phyloP scores from a whole-genome alignment of 1,284 basidiomycete genomes.

The Phenoliferia sp. region DNA sequence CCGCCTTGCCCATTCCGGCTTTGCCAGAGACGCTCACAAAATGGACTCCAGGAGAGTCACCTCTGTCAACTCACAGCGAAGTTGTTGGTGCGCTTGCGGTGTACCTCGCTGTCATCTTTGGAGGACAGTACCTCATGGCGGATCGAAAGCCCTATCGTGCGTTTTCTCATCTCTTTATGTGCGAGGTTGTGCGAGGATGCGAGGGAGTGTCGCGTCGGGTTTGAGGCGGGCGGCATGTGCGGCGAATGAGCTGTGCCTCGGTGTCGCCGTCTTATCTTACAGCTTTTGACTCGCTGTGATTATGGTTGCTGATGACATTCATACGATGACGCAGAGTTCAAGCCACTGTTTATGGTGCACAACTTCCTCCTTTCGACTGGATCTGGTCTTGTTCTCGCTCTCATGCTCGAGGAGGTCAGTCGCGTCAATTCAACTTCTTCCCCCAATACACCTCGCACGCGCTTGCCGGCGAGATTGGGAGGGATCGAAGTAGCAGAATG shows the following conservation, averaged over 20 bases:
- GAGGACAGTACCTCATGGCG: constrained; percentile 78
- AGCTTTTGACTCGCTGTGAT: background rate
- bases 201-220: background rate
- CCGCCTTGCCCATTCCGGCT: constrained; percentile 52
- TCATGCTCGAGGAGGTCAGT: constrained; percentile 83
- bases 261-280: background rate
- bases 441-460: constrained; percentile 27
- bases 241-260: background rate
- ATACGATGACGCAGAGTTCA: constrained; percentile 56
- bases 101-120: constrained; percentile 87
- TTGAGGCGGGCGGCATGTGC: background rate
- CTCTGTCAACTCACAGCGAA: constrained; percentile 69
- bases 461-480: background rate
- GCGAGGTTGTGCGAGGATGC: background rate
- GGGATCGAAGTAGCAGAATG: no score
- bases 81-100: constrained; percentile 65
- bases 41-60: constrained; percentile 69
- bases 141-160: constrained; percentile 37
- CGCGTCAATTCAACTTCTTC: background rate
- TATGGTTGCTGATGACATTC: background rate
- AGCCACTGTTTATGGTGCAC: constrained; percentile 83
- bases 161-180: constrained; percentile 3
- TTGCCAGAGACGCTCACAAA: constrained; percentile 57
- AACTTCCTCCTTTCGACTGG: constrained; percentile 82
- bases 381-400: constrained; percentile 69